A percentile compares a stretch with the other conserved stretches of the same genome.
These are phyloP conservation scores for Nothophoma quercina DNA, from an alignment of 2,329 filamentous ascomycete species.

Conservation along the genomic window DNA sequence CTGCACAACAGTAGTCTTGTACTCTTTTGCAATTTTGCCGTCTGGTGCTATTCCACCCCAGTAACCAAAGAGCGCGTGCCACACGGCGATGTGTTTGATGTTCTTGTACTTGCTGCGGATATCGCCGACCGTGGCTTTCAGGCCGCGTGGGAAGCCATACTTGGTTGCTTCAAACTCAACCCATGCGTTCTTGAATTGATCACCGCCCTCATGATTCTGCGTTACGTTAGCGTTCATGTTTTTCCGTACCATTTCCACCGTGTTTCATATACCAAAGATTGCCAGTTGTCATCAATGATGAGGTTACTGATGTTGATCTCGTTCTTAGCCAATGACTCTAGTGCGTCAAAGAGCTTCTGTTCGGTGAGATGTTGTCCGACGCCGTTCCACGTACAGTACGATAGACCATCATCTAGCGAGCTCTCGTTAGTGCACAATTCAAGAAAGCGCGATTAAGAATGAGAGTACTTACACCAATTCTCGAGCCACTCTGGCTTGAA, in stretches of 20 bases:
- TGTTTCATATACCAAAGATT: conserved; percentile 36
- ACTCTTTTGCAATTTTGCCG: conserved; percentile 76
- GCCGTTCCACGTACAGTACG: conserved; percentile 97
- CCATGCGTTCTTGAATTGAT: conserved; percentile 62
- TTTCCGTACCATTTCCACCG: neutral
- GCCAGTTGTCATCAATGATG: conserved; percentile 97
- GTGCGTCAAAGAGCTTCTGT: conserved; percentile 76
- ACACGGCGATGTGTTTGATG: conserved; percentile 86
- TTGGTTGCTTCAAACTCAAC: conserved; percentile 85
- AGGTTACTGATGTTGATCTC: conserved; percentile 81
- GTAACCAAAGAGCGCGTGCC: conserved; percentile 76
- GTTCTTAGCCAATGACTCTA: conserved; percentile 73
- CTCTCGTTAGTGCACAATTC: neutral
- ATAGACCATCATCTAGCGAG: conserved; percentile 73
- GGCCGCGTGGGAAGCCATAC: conserved; percentile 77
- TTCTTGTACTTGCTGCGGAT: conserved; percentile 75
- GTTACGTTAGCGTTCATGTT: neutral
- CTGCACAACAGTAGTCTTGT: conserved; percentile 72
- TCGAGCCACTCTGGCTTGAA: conserved; percentile 74
- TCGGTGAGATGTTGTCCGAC: conserved; percentile 85
- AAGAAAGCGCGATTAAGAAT: neutral
- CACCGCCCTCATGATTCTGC: conserved; percentile 55
- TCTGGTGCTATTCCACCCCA: conserved; percentile 83
- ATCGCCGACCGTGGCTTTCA: conserved; percentile 73
- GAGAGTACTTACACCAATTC: conserved; percentile 68